Percentiles rank a stretch among this genome's conserved stretches.
These are phyloP conservation scores for Silene uniflora DNA, from an alignment of 148 eudicot species.

Conservation along the genomic window DNA sequence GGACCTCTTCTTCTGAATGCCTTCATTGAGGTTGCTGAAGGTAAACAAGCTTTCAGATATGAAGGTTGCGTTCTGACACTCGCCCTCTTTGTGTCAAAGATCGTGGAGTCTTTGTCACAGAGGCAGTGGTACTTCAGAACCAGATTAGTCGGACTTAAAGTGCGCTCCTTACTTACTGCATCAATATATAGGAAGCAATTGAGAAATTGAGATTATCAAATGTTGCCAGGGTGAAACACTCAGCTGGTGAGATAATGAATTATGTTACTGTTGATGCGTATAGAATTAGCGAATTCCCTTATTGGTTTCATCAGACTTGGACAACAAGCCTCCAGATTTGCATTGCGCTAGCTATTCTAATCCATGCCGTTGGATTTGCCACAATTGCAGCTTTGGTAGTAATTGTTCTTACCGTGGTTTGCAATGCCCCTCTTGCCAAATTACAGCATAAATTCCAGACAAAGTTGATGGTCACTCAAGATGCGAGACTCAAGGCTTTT, in stretches of 20 bases:
- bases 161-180: conserved; percentile 65
- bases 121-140: conserved; percentile 71
- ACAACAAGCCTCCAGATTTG: conserved; percentile 67
- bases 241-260: conserved; percentile 76
- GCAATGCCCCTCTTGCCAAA: conserved; percentile 65
- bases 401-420: conserved; percentile 54
- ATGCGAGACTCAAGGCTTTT: conserved; percentile 50
- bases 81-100: conserved; percentile 53
- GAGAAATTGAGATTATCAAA: conserved; percentile 56
- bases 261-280: conserved; percentile 79
- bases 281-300: conserved; percentile 78
- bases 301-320: conserved; percentile 78
- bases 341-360: conserved; percentile 50
- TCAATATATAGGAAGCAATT: conserved; percentile 70
- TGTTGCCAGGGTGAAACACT: conserved; percentile 60
- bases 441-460: conserved; percentile 61
- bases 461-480: conserved; percentile 70
- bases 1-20: conserved; percentile 82
- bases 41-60: conserved; percentile 45
- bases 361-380: conserved; percentile 53
- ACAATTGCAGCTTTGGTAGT: conserved; percentile 53
- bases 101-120: conserved; percentile 62
- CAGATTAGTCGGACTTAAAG: conserved; percentile 58
- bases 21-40: conserved; percentile 82
- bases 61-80: conserved; percentile 61